Evolutionary conservation across 129 eudicot genomes (phyloP).

Genomic region (Apium graveolens): DNA sequence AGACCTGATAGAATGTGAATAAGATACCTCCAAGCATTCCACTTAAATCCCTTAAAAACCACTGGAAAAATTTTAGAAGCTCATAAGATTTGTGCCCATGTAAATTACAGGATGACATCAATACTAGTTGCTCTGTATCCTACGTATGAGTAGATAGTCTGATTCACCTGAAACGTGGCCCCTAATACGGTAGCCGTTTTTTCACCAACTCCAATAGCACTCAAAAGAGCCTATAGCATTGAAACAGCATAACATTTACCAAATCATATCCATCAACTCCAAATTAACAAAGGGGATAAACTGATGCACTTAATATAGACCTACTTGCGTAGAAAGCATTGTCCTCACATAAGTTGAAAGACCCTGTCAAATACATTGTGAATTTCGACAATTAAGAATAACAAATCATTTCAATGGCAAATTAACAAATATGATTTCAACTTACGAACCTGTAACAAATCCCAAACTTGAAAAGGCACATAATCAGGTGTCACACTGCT

Average conservation of each 20-base stretch:
- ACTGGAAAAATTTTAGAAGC: constrained; percentile 32
- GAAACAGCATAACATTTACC: not conserved
- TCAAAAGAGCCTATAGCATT: constrained; percentile 68
- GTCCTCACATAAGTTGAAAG: constrained; percentile 86
- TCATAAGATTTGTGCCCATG: constrained; percentile 6
- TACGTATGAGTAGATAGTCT: not conserved
- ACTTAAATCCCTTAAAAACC: constrained; percentile 96
- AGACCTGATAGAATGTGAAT: constrained; percentile 91
- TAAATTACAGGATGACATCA: constrained; percentile 3
- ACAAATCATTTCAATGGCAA: constrained; percentile 13
- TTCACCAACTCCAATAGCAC: constrained; percentile 99
- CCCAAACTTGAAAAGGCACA: constrained; percentile 87
- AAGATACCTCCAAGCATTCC: constrained; percentile 98
- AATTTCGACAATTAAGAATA: not conserved
- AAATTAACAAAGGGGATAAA: not conserved
- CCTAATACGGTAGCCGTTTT: constrained; percentile 96
- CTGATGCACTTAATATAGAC: constrained; percentile 3
- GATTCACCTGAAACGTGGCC: constrained; percentile 88
- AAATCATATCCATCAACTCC: not conserved
- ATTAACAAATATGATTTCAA: not conserved
- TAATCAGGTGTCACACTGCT: constrained; percentile 93
- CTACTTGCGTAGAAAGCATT: constrained; percentile 97
- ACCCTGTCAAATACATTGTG: constrained; percentile 38
- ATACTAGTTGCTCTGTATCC: not conserved
- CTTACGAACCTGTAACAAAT: constrained; percentile 59